Evolutionary conservation across 2,329 filamentous ascomycete genomes (phyloP), one percentile per base, ranked within the genome.

Genomic region (Davidsoniella neocaledoniae): DNA sequence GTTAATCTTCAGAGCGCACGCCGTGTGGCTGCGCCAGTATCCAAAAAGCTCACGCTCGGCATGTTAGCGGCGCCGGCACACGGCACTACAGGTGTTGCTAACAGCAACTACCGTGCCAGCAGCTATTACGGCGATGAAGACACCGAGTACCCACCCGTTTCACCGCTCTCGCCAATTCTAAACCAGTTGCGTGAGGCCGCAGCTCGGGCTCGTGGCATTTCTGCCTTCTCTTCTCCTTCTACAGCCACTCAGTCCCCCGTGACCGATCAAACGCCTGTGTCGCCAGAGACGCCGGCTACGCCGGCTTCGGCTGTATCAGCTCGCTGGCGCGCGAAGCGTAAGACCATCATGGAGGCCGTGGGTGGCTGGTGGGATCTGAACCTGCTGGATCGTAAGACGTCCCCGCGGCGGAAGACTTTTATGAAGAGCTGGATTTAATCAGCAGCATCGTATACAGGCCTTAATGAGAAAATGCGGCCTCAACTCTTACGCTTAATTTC

Each of bases 351-450:
- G 54, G 63, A 68, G 38, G 61, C 66, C 17, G 62, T 74, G 25
- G 70, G 73, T 40, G 72, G 71, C 4, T 75, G 71, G 71, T 75
- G 72, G 71, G 71, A 74, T 59, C 59, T 74, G 49, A 68, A 65
- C 3, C 57, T 74, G 49, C 55, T 74, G 49, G 69, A 71, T 23
- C 45, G 49, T 10, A 40, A 53, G 49, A 38, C 48, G n/a, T 10
- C 40, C 36, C 45, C 43, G 25, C 39, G 38, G 36, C 45, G 40
- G 26, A 51, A 49, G 52, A 48, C 45, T 10, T 45, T 48, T 36
- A 53, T 53, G 45, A 51, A 51, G 46, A 45, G 49, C 42, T 53
- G 48, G 52, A 53, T 53, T 5, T 53, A 25, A 43, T 36, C 16
- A 17, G 45, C 14, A 29, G 12, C 19, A 10, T n/a, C 8, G 33